Evolutionary conservation across 495 filamentous ascomycete genomes (phyloP).

Genomic region (Chlorociboria aeruginascens): DNA sequence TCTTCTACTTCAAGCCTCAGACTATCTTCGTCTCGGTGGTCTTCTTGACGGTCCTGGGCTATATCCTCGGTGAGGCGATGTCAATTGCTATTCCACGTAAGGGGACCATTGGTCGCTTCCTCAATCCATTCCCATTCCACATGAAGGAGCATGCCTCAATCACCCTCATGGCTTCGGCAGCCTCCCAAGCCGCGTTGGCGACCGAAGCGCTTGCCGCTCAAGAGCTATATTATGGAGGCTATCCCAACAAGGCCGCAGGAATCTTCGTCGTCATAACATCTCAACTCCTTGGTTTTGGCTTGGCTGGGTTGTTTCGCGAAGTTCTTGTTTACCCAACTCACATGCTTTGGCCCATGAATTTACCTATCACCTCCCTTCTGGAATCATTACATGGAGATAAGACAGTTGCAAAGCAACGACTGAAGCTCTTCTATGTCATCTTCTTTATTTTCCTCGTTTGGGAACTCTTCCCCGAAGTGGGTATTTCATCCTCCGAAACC

Average conservation of each 20-base stretch:
- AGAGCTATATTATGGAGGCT: slow-evolving; percentile 31
- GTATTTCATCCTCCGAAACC: not conserved
- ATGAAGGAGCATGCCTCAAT: slow-evolving; percentile 69
- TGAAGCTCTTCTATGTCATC: slow-evolving; percentile 29
- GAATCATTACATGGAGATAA: slow-evolving; percentile 25
- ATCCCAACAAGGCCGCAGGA: slow-evolving; percentile 23
- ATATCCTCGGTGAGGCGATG: slow-evolving; percentile 25
- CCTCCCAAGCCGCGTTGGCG: slow-evolving; percentile 22
- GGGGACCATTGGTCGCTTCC: slow-evolving; percentile 24
- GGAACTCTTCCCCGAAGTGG: slow-evolving; percentile 44
- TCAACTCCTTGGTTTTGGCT: slow-evolving; percentile 40
- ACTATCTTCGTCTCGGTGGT: slow-evolving; percentile 28
- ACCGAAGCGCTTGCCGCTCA: slow-evolving; percentile 30
- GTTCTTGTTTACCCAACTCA: slow-evolving; percentile 41
- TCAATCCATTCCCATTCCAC: slow-evolving; percentile 67
- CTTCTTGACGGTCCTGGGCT: slow-evolving; percentile 31
- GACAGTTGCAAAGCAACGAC: slow-evolving; percentile 8
- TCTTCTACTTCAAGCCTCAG: slow-evolving; percentile 38
- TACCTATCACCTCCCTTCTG: slow-evolving; percentile 30
- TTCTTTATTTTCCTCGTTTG: slow-evolving; percentile 31
- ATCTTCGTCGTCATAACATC: slow-evolving; percentile 31
- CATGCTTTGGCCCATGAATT: slow-evolving; percentile 31
- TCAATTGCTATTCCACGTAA: slow-evolving; percentile 24
- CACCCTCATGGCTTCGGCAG: slow-evolving; percentile 53
- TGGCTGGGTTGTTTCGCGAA: slow-evolving; percentile 39